Conservation (phyloP, 352 stramenopile genomes). For the Phytopythium oedochilum region DNA sequence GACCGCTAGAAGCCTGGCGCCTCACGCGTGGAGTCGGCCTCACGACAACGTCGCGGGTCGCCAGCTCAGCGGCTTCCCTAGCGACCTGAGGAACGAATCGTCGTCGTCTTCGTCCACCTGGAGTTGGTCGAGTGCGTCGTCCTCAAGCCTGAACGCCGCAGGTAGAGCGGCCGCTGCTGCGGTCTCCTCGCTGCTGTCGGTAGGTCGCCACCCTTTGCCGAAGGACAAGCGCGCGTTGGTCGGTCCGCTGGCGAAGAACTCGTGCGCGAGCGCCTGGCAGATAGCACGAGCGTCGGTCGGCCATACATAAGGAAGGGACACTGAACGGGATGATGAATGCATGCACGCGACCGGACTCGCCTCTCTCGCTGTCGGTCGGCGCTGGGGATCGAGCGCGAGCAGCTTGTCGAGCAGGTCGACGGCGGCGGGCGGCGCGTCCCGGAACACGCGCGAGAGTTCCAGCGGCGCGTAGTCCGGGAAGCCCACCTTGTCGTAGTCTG, state of each 20-base stretch:
- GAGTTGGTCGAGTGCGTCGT: background rate
- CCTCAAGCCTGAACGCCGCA: background rate
- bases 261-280: conserved; percentile 28
- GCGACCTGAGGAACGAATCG: conserved; percentile 23
- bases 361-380: conserved; percentile 36
- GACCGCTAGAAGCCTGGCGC: too few relatives aligned
- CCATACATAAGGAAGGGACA: background rate
- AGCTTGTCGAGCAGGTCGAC: conserved; percentile 50
- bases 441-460: conserved; percentile 35
- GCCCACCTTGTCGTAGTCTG: conserved; percentile 67
- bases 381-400: conserved; percentile 25
- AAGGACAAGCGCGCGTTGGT: conserved; percentile 15
- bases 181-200: background rate
- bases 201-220: background rate
- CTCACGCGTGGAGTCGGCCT: too few relatives aligned
- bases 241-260: conserved; percentile 41
- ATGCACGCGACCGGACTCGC: conserved; percentile 17
- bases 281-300: conserved; percentile 1
- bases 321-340: background rate
- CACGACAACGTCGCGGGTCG: background rate
- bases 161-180: background rate
- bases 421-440: conserved; percentile 27
- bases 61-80: conserved; percentile 25
- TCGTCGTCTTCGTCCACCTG: conserved; percentile 8
- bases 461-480: conserved; percentile 55